Evolutionary conservation across 2,329 filamentous ascomycete genomes (phyloP).

Genomic region (Chaetomium sp.): DNA sequence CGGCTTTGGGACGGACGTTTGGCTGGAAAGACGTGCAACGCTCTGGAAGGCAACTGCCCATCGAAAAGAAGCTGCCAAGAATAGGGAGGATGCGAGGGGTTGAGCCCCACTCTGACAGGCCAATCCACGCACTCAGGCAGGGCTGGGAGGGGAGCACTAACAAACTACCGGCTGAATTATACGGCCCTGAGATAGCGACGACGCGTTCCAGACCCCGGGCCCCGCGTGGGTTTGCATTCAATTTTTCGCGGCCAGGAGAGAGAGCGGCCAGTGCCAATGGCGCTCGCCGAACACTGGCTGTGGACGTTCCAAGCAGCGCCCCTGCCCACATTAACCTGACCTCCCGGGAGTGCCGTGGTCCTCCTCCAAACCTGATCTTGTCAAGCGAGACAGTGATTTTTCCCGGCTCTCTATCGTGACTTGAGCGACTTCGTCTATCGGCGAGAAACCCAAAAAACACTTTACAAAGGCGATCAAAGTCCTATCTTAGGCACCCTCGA

Average conservation of each 20-base stretch:
- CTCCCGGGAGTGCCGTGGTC: constrained; percentile 14
- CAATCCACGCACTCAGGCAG: constrained; percentile 11
- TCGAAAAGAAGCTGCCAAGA: constrained; percentile 10
- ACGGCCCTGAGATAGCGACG: constrained; percentile 5
- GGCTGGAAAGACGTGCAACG: no score
- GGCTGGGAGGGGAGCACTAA: constrained; percentile 9
- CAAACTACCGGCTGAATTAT: background rate
- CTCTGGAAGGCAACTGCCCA: no score
- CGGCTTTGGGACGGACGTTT: no score
- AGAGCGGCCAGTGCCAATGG: constrained; percentile 5
- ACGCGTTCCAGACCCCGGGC: constrained; percentile 7
- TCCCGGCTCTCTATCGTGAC: constrained; percentile 15
- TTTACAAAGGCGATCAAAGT: constrained; percentile 19
- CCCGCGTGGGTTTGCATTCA: constrained; percentile 10
- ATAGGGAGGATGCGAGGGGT: constrained; percentile 9
- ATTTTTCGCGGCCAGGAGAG: constrained; percentile 16
- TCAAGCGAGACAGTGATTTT: constrained; percentile 20
- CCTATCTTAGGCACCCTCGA: constrained; percentile 16
- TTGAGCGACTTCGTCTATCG: constrained; percentile 15
- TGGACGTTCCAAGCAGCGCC: constrained; percentile 12
- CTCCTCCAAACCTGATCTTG: constrained; percentile 20
- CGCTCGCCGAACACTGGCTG: constrained; percentile 11
- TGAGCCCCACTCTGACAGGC: constrained; percentile 11
- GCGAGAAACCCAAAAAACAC: constrained; percentile 9
- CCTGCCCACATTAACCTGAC: constrained; percentile 15